Percentiles rank a stretch among this genome's conserved stretches.
These are phyloP conservation scores for Litsea cubeba DNA, from an alignment of 164 flowering plant species.

Conservation along the genomic window DNA sequence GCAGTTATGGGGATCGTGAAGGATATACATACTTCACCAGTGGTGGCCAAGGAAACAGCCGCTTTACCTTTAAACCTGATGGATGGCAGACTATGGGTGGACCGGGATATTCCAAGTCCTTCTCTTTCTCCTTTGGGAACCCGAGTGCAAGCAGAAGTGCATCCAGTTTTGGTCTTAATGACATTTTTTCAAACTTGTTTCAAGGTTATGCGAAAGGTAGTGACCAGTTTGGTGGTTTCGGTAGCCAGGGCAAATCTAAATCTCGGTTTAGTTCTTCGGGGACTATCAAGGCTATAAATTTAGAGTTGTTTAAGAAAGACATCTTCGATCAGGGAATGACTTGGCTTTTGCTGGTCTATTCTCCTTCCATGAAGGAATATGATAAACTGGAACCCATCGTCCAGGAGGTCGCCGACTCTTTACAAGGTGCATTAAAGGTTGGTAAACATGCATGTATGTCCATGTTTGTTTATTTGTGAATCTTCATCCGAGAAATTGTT, in stretches of 20 bases:
- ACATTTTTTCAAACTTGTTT: constrained; percentile 69
- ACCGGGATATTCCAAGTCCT: constrained; percentile 47
- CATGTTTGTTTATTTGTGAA: not conserved
- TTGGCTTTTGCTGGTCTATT: constrained; percentile 68
- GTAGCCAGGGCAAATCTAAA: constrained; percentile 35
- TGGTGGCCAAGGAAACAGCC: constrained; percentile 57
- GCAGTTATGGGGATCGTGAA: constrained; percentile 41
- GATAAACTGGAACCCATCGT: constrained; percentile 47
- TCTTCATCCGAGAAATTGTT: not conserved
- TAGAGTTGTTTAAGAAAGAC: constrained; percentile 57
- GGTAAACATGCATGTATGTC: not conserved
- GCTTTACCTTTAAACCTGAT: constrained; percentile 45
- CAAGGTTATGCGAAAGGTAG: constrained; percentile 36
- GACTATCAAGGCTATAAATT: constrained; percentile 39
- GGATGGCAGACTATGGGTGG: constrained; percentile 56
- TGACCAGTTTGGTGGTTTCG: constrained; percentile 42
- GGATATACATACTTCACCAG: constrained; percentile 60
- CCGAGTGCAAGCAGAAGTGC: constrained; percentile 41
- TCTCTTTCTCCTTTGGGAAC: constrained; percentile 75
- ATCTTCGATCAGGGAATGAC: constrained; percentile 58
- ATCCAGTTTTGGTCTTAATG: constrained; percentile 52
- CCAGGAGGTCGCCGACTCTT: constrained; percentile 52
- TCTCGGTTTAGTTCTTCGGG: constrained; percentile 31
- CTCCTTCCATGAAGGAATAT: constrained; percentile 33
- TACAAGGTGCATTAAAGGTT: constrained; percentile 85